These are phyloP conservation scores for Tuber brumale DNA, from an alignment of 495 filamentous ascomycete species.

Conservation along the genomic window DNA sequence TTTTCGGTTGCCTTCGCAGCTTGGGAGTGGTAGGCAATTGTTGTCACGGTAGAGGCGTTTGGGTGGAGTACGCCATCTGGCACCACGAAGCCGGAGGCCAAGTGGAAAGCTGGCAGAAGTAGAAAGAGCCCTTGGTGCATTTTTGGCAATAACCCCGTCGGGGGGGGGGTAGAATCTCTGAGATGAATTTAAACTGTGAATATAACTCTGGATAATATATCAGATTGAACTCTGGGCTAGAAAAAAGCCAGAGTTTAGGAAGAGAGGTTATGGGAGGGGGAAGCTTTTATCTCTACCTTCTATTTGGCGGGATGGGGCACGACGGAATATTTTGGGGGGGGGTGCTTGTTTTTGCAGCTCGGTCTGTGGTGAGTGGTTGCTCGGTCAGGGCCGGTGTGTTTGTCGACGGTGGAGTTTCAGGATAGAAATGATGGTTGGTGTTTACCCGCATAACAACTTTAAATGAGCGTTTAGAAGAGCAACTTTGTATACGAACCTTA, in stretches of 20 bases:
- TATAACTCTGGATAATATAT: not conserved
- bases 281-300: not conserved
- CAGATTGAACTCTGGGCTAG: not conserved
- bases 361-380: not conserved
- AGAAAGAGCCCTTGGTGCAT: not conserved
- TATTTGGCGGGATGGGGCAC: not conserved
- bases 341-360: not conserved
- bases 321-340: not conserved
- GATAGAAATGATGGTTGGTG: not conserved
- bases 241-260: not conserved
- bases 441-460: not conserved
- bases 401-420: not conserved
- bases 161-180: not conserved
- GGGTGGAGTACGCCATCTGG: not conserved
- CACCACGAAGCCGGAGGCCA: not conserved
- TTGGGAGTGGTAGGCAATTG: not conserved
- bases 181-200: not conserved
- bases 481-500: not conserved
- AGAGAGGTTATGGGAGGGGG: not conserved
- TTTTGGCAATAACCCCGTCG: not conserved
- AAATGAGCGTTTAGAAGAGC: not conserved
- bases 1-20: not conserved
- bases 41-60: not conserved
- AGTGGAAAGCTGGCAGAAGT: not conserved
- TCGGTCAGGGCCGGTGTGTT: not conserved